Evolutionary conservation across 1,284 basidiomycete species (phyloP), one percentile per base, ranked within the genome.

Genomic region (Leccinum proliferum): DNA sequence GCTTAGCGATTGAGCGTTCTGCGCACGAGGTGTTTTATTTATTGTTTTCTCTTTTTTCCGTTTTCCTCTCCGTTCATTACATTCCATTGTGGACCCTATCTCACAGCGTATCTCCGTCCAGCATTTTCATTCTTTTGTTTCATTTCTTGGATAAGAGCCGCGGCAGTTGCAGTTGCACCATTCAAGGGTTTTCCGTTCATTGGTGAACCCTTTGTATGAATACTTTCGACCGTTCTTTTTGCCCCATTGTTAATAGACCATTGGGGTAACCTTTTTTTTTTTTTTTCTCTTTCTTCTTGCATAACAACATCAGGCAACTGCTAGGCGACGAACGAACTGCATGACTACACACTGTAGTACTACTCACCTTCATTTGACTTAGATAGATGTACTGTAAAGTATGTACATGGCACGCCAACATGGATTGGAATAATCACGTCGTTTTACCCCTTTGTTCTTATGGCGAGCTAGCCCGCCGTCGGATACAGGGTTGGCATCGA

Each of bases 1-100:
- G 93, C 79, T 79, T 61, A 78, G 81, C 62, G 76, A 79, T 66
- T 81, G 67, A 72, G 34, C 6, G 5, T 15, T 32, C 39, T 9
- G 3, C 39, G 21, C n/a, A 14, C n/a, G 12, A 32, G 34, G 25
- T 56, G 5, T 52, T 55, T 15, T 43, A n/a, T 29, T 41, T 58
- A n/a, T 59, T 46, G 15, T 4, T n/a, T 43, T 43, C 15, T n/a
- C 41, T n/a, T 4, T 32, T 32, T 32, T 32, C 32, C 32, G 6
- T 32, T 32, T 32, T 8, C 32, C 18, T 5, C 21, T 39, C 52
- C 41, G 18, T 15, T 10, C 52, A 32, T 57, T 57, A 21, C 57
- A 21, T 50, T 32, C 7, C 32, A 46, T 46, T n/a, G 8, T 10
- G 41, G 41, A 43, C n/a, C 41, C 41, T 15, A 41, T 41, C 34